These are phyloP conservation scores for sunflower (Helianthus annuus) DNA, from an alignment of 129 eudicot species.

Conservation along the genomic window DNA sequence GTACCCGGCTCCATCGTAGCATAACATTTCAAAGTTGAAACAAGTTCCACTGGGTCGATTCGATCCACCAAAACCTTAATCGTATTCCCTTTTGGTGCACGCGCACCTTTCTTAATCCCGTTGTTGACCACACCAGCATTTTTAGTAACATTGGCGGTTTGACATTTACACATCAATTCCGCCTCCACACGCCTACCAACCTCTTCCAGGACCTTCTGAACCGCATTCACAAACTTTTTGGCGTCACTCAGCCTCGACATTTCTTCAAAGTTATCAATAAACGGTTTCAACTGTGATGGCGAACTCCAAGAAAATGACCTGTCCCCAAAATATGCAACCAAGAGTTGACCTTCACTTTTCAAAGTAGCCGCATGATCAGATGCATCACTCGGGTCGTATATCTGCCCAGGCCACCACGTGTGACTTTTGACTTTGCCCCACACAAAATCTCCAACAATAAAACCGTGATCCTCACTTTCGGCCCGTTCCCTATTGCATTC, in stretches of 20 bases:
- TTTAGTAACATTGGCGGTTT: slow-evolving; percentile 7
- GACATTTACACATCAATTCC: slow-evolving; percentile 44
- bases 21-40: slow-evolving; percentile 26
- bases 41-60: slow-evolving; percentile 33
- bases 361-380: slow-evolving; percentile 56
- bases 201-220: slow-evolving; percentile 40
- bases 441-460: slow-evolving; percentile 71
- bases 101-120: slow-evolving; percentile 49
- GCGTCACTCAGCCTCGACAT: slow-evolving; percentile 61
- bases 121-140: slow-evolving; percentile 38
- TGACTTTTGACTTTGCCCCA: slow-evolving; percentile 85
- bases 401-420: slow-evolving; percentile 95
- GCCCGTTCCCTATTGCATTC: slow-evolving; percentile 18
- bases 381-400: slow-evolving; percentile 59
- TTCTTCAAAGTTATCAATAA: slow-evolving; percentile 49
- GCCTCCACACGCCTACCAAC: slow-evolving; percentile 36
- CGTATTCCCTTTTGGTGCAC: slow-evolving; percentile 42
- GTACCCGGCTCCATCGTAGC: slow-evolving; percentile 32
- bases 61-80: slow-evolving; percentile 28
- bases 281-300: slow-evolving; percentile 58
- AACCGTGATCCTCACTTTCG: slow-evolving; percentile 33
- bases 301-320: slow-evolving; percentile 82
- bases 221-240: slow-evolving; percentile 58
- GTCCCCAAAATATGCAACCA: slow-evolving; percentile 90
- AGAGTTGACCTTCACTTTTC: slow-evolving; percentile 38